A percentile compares a stretch with the other conserved stretches of the same genome.
These are phyloP conservation scores for Tolypocladium endophyticum DNA, from an alignment of 2,329 filamentous ascomycete genomes.

Conservation along the genomic window DNA sequence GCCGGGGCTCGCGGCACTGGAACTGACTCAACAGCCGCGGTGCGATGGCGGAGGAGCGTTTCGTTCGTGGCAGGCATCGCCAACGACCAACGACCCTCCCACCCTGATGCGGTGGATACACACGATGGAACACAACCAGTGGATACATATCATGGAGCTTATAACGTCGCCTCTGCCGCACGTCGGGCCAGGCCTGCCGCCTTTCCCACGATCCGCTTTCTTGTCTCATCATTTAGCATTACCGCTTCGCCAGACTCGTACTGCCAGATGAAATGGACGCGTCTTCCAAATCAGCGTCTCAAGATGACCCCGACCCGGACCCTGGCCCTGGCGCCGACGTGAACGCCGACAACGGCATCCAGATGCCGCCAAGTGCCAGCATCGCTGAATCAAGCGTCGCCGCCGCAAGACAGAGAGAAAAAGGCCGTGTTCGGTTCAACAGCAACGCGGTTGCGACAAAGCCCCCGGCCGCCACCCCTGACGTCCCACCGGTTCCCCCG, in stretches of 20 bases:
- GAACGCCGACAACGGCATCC: neutral
- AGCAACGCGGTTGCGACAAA: slow-evolving; percentile 27
- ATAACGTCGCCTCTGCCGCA: neutral
- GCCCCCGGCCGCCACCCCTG: slow-evolving; percentile 11
- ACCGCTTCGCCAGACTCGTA: neutral
- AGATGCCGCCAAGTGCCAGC: too few species aligned
- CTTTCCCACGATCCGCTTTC: too few species aligned
- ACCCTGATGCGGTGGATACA: neutral
- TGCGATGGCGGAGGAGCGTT: neutral
- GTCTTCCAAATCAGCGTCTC: neutral
- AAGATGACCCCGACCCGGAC: neutral
- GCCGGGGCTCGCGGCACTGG: neutral
- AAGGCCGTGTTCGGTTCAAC: slow-evolving; percentile 37
- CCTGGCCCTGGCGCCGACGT: neutral
- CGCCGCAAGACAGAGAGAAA: slow-evolving; percentile 26
- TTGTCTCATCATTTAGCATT: neutral
- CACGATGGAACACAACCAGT: too few species aligned
- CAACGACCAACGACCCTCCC: neutral
- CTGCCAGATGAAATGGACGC: neutral
- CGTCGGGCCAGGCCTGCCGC: neutral
- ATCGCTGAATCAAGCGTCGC: neutral
- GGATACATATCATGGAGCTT: too few species aligned
- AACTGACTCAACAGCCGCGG: neutral
- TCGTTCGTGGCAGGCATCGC: neutral
- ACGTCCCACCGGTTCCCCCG: too few species aligned